A percentile compares a stretch with the other conserved stretches of the same genome.
Conservation (phyloP, 2,329 filamentous ascomycete species). For the Sporothrix luriei region DNA sequence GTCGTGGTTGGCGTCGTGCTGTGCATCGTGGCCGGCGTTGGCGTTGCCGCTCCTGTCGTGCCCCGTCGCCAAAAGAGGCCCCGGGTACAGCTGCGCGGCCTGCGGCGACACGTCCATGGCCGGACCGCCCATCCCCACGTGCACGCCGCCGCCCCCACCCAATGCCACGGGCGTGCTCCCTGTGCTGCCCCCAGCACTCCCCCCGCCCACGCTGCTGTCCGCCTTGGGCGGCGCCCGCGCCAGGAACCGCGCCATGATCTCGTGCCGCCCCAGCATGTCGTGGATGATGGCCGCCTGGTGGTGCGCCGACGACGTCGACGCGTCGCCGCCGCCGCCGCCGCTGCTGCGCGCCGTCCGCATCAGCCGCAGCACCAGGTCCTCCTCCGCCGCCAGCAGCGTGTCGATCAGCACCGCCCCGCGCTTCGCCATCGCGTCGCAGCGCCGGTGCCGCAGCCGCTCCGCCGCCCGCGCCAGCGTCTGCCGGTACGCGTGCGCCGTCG, state of each 20-base stretch:
- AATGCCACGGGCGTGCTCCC: neutral
- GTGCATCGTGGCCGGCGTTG: too few species aligned
- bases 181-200: neutral
- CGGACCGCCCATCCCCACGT: neutral
- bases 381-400: conserved; percentile 35
- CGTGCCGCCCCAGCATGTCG: conserved; percentile 35
- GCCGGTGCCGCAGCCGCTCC: conserved; percentile 32
- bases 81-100: neutral
- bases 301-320: neutral
- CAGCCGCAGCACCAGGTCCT: conserved; percentile 35
- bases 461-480: conserved; percentile 32
- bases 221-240: conserved; percentile 25
- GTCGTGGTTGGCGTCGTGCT: neutral
- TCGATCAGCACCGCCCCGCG: conserved; percentile 36
- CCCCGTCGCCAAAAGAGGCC: neutral
- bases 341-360: conserved; percentile 32
- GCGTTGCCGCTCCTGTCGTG: too few species aligned
- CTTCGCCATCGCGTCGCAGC: conserved; percentile 34
- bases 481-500: conserved; percentile 32
- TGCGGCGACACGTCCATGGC: neutral
- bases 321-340: too few species aligned
- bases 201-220: neutral
- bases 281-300: conserved; percentile 34
- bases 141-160: too few species aligned
- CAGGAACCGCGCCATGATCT: conserved; percentile 34